Conservation (phyloP, 441 rosid species). For the Populus hybrid region DNA sequence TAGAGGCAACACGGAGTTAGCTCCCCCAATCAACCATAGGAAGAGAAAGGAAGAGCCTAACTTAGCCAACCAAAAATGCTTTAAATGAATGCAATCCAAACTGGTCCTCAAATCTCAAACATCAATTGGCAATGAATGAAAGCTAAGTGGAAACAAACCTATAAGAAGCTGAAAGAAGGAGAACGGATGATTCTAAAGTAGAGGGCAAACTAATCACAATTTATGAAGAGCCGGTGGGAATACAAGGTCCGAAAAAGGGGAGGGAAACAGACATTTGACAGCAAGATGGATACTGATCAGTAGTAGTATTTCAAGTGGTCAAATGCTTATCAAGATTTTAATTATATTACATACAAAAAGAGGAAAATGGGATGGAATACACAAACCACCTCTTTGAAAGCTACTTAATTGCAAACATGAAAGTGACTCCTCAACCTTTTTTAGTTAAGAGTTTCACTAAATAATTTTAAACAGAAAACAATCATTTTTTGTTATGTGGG, state of each 20-base stretch:
- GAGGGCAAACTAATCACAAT: neutral
- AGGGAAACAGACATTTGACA: conserved; percentile 8
- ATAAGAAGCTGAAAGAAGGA: neutral
- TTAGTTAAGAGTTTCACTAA: neutral
- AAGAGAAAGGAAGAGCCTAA: too few relatives aligned
- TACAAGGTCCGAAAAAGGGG: neutral
- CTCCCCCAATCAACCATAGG: neutral
- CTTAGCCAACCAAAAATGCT: too few relatives aligned
- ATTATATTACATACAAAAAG: conserved; percentile 17
- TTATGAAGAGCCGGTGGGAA: neutral
- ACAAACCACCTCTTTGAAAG: conserved; percentile 43
- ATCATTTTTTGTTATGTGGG: conserved; percentile 1
- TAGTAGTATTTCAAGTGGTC: neutral
- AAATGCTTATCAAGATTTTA: neutral
- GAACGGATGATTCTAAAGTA: conserved; percentile 5
- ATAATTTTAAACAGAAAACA: neutral
- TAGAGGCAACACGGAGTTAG: neutral
- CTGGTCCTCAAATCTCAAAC: neutral
- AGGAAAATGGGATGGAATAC: neutral
- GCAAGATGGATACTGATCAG: neutral
- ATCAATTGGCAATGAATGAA: neutral
- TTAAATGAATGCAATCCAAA: conserved; percentile 1
- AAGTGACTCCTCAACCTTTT: conserved; percentile 55
- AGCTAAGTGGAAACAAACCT: neutral
- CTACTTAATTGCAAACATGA: conserved; percentile 56